Evolutionary conservation across 129 eudicot species (phyloP).

Genomic region (Logfia minima): DNA sequence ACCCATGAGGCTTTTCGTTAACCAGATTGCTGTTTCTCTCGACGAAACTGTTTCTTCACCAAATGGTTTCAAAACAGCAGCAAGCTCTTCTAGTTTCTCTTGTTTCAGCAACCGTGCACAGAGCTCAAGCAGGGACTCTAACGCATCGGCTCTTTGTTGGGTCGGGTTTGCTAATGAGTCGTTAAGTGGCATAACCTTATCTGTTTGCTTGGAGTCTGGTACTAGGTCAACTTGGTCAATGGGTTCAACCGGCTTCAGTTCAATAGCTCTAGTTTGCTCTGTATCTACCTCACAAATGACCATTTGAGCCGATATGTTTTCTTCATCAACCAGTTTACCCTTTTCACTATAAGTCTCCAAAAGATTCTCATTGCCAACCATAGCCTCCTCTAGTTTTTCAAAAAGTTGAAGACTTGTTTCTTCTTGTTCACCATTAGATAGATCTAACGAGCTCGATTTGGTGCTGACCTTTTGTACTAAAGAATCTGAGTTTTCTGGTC

Average conservation of each 20-base stretch:
- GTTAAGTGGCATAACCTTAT: constrained; percentile 30
- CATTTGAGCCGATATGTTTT: constrained; percentile 29
- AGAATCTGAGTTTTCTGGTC: constrained; percentile 40
- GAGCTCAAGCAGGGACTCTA: constrained; percentile 82
- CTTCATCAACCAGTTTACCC: constrained; percentile 39
- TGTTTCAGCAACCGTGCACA: constrained; percentile 86
- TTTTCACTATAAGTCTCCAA: constrained; percentile 39
- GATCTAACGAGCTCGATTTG: constrained; percentile 38
- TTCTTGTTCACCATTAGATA: constrained; percentile 45
- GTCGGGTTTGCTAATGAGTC: constrained; percentile 37
- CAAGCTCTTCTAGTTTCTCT: constrained; percentile 80
- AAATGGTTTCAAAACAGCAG: constrained; percentile 84
- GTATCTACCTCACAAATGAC: constrained; percentile 35
- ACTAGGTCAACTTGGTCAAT: constrained; percentile 26
- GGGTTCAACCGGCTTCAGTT: constrained; percentile 19
- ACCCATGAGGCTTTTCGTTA: constrained; percentile 82
- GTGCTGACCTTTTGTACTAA: constrained; percentile 50
- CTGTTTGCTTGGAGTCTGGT: constrained; percentile 24
- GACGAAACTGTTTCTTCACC: constrained; percentile 95
- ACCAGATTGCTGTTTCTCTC: constrained; percentile 96
- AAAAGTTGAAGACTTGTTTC: constrained; percentile 30
- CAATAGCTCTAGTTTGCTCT: constrained; percentile 38
- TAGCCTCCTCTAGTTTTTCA: constrained; percentile 37
- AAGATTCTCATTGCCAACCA: constrained; percentile 27
- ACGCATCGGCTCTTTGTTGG: constrained; percentile 78